phyloP scores from a whole-genome alignment of 306 rosid genomes.

The Malus orientalis region DNA sequence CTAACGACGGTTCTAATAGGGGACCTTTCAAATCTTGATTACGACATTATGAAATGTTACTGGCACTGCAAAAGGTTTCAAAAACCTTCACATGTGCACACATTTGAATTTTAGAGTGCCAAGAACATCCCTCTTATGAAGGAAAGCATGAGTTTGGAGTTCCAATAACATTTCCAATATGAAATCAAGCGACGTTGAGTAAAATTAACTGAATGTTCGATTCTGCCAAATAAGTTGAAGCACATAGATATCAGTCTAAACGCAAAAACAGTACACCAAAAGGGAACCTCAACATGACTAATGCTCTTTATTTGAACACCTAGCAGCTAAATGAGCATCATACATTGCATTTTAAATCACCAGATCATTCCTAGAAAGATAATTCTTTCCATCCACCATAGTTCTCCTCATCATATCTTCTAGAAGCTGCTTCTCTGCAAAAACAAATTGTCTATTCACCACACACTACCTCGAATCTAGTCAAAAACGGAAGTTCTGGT shows the following conservation, averaged over 20 bases:
- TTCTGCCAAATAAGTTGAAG: neutral
- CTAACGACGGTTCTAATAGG: too few species aligned
- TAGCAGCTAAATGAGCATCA: neutral
- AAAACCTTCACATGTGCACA: too few species aligned
- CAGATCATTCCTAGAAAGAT: neutral
- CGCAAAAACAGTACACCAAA: neutral
- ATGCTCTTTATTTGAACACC: neutral
- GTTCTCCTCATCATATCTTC: constrained; percentile 8
- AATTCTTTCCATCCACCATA: constrained; percentile 74
- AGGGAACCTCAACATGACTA: neutral
- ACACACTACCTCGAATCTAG: neutral
- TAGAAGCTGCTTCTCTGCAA: neutral
- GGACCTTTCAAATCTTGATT: too few species aligned
- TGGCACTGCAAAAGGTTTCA: too few species aligned
- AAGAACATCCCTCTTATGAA: too few species aligned
- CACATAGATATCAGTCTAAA: neutral
- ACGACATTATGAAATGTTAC: too few species aligned
- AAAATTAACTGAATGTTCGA: neutral
- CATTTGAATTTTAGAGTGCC: neutral
- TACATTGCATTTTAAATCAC: neutral
- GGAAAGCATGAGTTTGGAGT: neutral
- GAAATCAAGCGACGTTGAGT: neutral
- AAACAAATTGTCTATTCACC: neutral
- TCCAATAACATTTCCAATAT: neutral
- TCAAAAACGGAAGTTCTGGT: neutral